Base-by-base conservation (phyloP, 129 eudicot species). In the Helianthus tuberosus region DNA sequence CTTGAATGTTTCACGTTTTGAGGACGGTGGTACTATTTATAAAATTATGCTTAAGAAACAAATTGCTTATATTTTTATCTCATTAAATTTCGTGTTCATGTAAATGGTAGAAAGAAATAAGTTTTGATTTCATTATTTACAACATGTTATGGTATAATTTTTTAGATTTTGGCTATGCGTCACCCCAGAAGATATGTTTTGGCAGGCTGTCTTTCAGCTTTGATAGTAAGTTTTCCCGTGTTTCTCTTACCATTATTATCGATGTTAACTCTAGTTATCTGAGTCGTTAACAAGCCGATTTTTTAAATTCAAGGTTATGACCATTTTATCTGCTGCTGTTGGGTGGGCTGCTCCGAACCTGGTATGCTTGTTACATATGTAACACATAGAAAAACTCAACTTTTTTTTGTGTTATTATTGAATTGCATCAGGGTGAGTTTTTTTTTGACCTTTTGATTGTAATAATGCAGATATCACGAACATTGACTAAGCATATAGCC, bases 331-430 rank as follows among this genome's bases (percentile, higher is more conserved):
- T 64, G 97, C 85, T 78, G 86, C 83, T 72, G 94, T 95, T 79
- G 99, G 99, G 38, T 95, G 99, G 99, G 99, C 97, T 83, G 97
- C 99, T 84, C 99, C 99, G 36, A 95, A 88, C 79, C 86, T 95
- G 94, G 99, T 95, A 75, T 58, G 83, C 71, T 9, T 78, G 52
- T 77, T 15, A n/a, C 36, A 47, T 29, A 14, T 60, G 16, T 17
- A 51, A 39, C 17, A 39, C 10, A 39, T 54, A 15, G 29, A 43
- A 47, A 14, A 52, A 53, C 66, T 75, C 80, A 54, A 66, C 80
- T 43, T 32, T 54, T 76, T 12, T 54, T 14, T 27, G 11, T 52
- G 38, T 54, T 53, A 41, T 16, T 11, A 55, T 1, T 20, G 0
- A 39, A 25, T 64, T 50, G 65, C 43, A 64, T 17, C 20, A 47